phyloP scores from a whole-genome alignment of 805 yeast genomes.

The Wickerhamiella parazyma region DNA sequence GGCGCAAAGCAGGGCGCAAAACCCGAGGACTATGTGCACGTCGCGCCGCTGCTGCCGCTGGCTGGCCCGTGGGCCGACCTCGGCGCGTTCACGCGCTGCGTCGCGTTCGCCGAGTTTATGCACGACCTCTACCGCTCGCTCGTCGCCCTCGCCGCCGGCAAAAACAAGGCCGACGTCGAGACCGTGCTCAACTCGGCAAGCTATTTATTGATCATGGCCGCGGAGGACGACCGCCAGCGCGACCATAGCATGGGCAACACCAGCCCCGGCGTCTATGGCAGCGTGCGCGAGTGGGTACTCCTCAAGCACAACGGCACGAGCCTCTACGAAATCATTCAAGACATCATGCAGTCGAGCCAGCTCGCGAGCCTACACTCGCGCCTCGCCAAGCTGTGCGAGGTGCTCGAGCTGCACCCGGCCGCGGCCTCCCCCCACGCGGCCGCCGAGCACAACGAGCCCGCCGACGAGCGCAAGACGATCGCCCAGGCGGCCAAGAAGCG shows the following conservation, averaged over 20 bases:
- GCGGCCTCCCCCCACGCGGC: slow-evolving; percentile 9
- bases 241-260: slow-evolving; percentile 7
- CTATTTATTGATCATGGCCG: slow-evolving; percentile 56
- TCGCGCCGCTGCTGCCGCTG: slow-evolving; percentile 34
- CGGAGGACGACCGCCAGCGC: slow-evolving; percentile 27
- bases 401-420: slow-evolving; percentile 8
- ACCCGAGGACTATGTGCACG: slow-evolving; percentile 43
- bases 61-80: slow-evolving; percentile 24
- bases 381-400: slow-evolving; percentile 8
- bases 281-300: slow-evolving; percentile 11
- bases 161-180: slow-evolving; percentile 36
- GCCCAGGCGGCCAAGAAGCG: slow-evolving; percentile 61
- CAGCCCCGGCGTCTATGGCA: background rate
- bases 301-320: slow-evolving; percentile 9
- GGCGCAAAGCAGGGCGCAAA: too few species aligned
- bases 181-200: slow-evolving; percentile 43
- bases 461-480: slow-evolving; percentile 44
- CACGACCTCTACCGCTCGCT: slow-evolving; percentile 11
- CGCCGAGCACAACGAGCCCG: slow-evolving; percentile 21
- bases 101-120: slow-evolving; percentile 20
- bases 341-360: background rate
- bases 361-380: slow-evolving; percentile 11
- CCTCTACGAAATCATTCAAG: slow-evolving; percentile 15
- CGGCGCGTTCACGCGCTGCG: slow-evolving; percentile 20
- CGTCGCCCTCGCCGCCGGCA: slow-evolving; percentile 18